These are phyloP conservation scores for Acanthamoeba royreba DNA, from an alignment of 208 protist species.

Conservation along the genomic window DNA sequence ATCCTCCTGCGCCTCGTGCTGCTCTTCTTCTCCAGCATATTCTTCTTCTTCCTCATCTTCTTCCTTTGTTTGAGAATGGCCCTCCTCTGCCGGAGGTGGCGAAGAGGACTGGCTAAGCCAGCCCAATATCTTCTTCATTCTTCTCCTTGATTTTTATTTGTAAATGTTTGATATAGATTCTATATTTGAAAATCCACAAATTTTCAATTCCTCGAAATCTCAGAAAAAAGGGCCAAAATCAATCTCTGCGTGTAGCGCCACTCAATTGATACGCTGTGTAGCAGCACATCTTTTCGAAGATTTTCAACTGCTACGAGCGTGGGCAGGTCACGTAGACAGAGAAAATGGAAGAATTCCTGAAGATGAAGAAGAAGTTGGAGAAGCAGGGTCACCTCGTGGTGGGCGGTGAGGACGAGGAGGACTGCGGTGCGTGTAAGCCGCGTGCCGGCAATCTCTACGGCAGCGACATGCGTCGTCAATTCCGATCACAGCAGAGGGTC, in stretches of 20 bases:
- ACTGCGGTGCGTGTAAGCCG: neutral
- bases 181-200: no score
- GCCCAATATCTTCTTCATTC: neutral
- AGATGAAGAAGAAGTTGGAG: neutral
- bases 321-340: no score
- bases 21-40: neutral
- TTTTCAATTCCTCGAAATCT: no score
- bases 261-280: no score
- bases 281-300: no score
- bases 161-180: neutral
- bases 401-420: neutral
- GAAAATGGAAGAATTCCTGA: neutral
- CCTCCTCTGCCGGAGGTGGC: neutral
- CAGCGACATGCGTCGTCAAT: neutral
- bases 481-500: neutral
- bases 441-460: neutral
- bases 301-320: no score
- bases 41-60: neutral
- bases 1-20: neutral
- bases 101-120: no score
- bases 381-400: neutral
- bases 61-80: neutral
- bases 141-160: neutral
- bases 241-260: no score
- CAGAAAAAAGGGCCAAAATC: no score